A percentile compares a stretch with the other conserved stretches of the same genome.
These are phyloP conservation scores for Ustilago vetiveriae DNA, from an alignment of 1,284 basidiomycete genomes.

Conservation along the genomic window DNA sequence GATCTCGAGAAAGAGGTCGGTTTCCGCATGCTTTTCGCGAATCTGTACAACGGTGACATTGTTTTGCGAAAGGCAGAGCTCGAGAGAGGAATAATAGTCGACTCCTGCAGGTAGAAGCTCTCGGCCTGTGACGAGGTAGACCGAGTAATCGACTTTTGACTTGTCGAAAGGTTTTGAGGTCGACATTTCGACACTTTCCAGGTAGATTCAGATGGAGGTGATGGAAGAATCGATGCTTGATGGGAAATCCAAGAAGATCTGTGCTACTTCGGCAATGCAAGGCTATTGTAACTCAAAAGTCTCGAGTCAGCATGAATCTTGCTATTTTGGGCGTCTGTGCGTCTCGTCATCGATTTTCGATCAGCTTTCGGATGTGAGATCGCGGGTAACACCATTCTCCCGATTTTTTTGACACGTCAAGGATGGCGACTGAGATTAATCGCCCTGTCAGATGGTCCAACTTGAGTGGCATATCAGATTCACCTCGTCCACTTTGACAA, in stretches of 20 bases:
- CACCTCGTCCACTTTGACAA: background rate
- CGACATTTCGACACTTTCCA: background rate
- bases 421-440: slow-evolving; percentile 16
- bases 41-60: slow-evolving; percentile 87
- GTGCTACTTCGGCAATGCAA: slow-evolving; percentile 1
- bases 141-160: slow-evolving; percentile 48
- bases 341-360: no score
- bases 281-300: no score
- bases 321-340: slow-evolving; percentile 2
- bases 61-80: slow-evolving; percentile 82
- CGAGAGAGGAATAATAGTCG: slow-evolving; percentile 78
- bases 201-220: no score
- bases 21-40: slow-evolving; percentile 54
- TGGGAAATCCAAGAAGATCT: background rate
- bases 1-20: slow-evolving; percentile 76
- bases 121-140: slow-evolving; percentile 80
- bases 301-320: slow-evolving; percentile 1
- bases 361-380: no score
- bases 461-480: slow-evolving; percentile 24
- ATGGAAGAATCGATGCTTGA: background rate
- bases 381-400: no score
- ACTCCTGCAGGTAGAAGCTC: slow-evolving; percentile 78
- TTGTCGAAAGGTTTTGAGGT: slow-evolving; percentile 10
- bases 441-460: background rate
- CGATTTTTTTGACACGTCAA: slow-evolving; percentile 12